Evolutionary conservation across 2,329 filamentous ascomycete species (phyloP), one percentile per base, ranked within the genome.

Genomic region (Trichophyton rubrum): DNA sequence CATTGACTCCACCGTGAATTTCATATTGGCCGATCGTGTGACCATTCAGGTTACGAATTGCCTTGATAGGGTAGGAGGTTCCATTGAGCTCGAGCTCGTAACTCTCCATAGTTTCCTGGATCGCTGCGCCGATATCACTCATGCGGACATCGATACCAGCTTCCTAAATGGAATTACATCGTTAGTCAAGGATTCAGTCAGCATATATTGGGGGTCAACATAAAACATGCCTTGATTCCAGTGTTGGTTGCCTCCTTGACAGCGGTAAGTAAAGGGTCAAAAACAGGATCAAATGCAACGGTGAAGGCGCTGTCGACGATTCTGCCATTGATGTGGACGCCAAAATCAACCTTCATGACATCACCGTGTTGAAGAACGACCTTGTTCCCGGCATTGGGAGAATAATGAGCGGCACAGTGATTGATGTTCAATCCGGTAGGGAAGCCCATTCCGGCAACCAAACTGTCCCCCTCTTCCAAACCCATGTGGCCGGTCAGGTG

Each of bases 101-200:
- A 73, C 88, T 91, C 76, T 95, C 90, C 90, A 95, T 95, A 30
- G 87, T 83, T 75, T 95, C 90, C 75, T 95, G 90, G 67, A 95
- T 92, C 17, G 84, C 80, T 8, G 83, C 87, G 62, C 90, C 89
- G 64, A 95, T 88, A 68, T 95, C 90, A 64, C 87, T 86, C 68
- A 96, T 85, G 60, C 91, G 85, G 55, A 90, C 90, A 71, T 96
- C 91, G 68, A 96, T 95, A 68, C 91, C 91, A 4, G 91, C 90
- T 78, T 95, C 88, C 79, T 84, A 66, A 41, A 33, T 2, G 11
- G 13, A 17, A n/a, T 47, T 24, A 13, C 7, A 45, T 60, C 22
- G 57, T 53, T 20, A 53, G 57, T 15, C 15, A 17, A 5, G 40
- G 40, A 11, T 9, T 56, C 35, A 13, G 13, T 15, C 24, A 57